A percentile compares a stretch with the other conserved stretches of the same genome.
Evolutionary conservation across 1,284 basidiomycete species (phyloP).

Genomic region (Microbotryomycetes sp.): DNA sequence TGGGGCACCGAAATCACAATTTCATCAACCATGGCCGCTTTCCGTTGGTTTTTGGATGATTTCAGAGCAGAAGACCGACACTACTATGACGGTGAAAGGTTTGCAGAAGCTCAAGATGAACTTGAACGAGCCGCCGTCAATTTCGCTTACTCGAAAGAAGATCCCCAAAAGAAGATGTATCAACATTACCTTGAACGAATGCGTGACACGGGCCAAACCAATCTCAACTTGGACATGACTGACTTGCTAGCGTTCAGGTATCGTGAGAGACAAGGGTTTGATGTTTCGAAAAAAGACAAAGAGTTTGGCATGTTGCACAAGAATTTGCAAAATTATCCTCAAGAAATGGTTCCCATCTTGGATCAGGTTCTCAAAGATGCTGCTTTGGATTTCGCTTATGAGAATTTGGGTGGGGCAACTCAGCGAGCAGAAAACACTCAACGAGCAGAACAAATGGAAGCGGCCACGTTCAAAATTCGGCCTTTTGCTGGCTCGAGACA

Average conservation of each 20-base stretch:
- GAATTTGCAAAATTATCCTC: slow-evolving; percentile 76
- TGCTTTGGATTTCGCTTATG: slow-evolving; percentile 33
- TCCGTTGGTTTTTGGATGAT: slow-evolving; percentile 78
- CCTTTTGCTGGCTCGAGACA: slow-evolving; percentile 71
- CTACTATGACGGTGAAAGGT: slow-evolving; percentile 58
- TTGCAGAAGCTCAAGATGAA: slow-evolving; percentile 13
- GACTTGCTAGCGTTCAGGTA: slow-evolving; percentile 87
- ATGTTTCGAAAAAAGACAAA: slow-evolving; percentile 51
- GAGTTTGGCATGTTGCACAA: slow-evolving; percentile 31
- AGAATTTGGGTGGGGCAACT: slow-evolving; percentile 24
- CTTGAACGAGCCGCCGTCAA: slow-evolving; percentile 24
- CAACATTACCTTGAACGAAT: slow-evolving; percentile 77
- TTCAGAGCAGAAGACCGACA: slow-evolving; percentile 92
- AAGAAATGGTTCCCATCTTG: slow-evolving; percentile 94
- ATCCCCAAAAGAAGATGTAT: slow-evolving; percentile 53
- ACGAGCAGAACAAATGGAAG: slow-evolving; percentile 59
- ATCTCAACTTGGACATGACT: slow-evolving; percentile 81
- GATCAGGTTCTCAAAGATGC: slow-evolving; percentile 86
- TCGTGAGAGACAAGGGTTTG: slow-evolving; percentile 42
- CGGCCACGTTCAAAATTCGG: slow-evolving; percentile 79
- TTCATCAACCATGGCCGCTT: slow-evolving; percentile 80
- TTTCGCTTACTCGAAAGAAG: slow-evolving; percentile 32
- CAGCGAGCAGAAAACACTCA: slow-evolving; percentile 23
- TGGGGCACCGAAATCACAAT: slow-evolving; percentile 96
- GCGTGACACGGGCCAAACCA: slow-evolving; percentile 83